Conservation (phyloP, 163 green algal genomes). For the Scenedesmus sp. region DNA sequence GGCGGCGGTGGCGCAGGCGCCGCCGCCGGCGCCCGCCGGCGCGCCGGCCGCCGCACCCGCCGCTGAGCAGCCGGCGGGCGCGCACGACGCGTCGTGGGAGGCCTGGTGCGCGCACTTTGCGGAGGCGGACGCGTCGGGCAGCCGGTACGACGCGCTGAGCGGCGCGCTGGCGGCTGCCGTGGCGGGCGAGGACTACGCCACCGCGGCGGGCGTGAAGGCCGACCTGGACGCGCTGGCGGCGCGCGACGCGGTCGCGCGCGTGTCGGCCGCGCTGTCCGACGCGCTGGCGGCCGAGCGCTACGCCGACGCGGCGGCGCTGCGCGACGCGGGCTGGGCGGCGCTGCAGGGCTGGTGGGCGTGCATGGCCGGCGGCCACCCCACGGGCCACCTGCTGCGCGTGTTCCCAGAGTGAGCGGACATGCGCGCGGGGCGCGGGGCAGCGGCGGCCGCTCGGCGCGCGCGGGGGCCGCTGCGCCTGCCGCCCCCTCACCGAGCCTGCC, state of each 20-base stretch:
- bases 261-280: slow-evolving; percentile 46
- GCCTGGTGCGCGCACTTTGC: slow-evolving; percentile 36
- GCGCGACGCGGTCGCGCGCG: slow-evolving; percentile 24
- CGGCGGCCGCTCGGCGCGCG: no score
- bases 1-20: no score
- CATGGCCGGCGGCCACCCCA: slow-evolving; percentile 61
- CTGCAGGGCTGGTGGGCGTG: slow-evolving; percentile 84
- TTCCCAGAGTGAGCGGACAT: slow-evolving; percentile 50
- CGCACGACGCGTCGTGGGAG: background rate
- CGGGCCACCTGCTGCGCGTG: slow-evolving; percentile 57
- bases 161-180: slow-evolving; percentile 14
- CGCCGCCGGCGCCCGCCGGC: no score
- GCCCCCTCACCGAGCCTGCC: background rate
- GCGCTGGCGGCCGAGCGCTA: slow-evolving; percentile 78
- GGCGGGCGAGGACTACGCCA: slow-evolving; percentile 18
- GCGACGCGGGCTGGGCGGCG: slow-evolving; percentile 63
- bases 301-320: slow-evolving; percentile 66
- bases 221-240: slow-evolving; percentile 12
- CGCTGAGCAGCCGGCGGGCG: background rate
- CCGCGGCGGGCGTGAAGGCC: slow-evolving; percentile 15
- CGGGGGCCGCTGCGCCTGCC: no score
- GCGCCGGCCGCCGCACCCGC: no score
- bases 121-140: slow-evolving; percentile 17
- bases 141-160: background rate
- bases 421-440: no score